phyloP scores from a whole-genome alignment of 441 rosid species.

The Populus hybrid region DNA sequence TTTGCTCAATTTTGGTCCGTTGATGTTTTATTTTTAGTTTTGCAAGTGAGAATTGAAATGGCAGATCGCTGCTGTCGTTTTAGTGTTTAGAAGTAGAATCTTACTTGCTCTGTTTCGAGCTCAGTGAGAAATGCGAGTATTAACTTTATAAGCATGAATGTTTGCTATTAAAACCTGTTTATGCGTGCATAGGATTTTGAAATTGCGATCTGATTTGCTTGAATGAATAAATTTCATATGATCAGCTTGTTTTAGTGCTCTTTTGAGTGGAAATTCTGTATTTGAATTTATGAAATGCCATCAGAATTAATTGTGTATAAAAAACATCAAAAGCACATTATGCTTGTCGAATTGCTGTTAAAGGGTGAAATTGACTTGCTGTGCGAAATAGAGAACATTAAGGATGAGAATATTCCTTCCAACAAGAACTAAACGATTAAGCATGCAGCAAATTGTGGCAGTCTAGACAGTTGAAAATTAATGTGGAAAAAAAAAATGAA shows the following conservation, averaged over 20 bases:
- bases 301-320: not conserved
- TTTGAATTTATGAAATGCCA: not conserved
- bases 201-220: not conserved
- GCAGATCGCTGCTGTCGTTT: slow-evolving; percentile 22
- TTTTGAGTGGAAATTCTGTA: not conserved
- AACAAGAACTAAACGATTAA: not conserved
- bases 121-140: not conserved
- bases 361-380: not conserved
- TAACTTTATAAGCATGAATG: not conserved
- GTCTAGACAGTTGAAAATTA: not conserved
- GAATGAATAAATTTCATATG: not conserved
- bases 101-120: not conserved
- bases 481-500: not conserved
- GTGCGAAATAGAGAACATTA: not conserved
- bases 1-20: slow-evolving; percentile 13
- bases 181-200: not conserved
- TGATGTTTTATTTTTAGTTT: slow-evolving; percentile 1
- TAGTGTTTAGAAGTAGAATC: not conserved
- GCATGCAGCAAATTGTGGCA: not conserved
- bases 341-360: not conserved
- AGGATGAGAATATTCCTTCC: not conserved
- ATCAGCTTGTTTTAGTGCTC: not conserved
- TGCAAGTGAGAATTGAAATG: slow-evolving; percentile 5
- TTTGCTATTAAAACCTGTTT: not conserved
- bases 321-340: not conserved